Percentiles rank a stretch among this genome's conserved stretches.
These are phyloP conservation scores for Coprinopsis sp. DNA, from an alignment of 768 basidiomycete species.

Conservation along the genomic window DNA sequence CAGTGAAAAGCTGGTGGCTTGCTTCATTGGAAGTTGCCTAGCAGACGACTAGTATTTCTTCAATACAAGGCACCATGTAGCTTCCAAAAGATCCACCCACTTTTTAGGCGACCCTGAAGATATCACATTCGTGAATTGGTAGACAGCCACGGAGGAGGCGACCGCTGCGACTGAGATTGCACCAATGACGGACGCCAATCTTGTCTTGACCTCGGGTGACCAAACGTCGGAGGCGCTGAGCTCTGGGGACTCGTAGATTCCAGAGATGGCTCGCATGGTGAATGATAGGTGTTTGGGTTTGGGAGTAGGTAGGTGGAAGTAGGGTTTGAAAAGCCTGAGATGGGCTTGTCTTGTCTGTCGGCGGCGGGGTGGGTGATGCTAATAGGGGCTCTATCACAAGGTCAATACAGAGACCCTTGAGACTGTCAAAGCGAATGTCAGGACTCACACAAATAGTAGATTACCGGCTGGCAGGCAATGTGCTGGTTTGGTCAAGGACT, in stretches of 20 bases:
- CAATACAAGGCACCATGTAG: neutral
- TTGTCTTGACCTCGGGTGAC: conserved; percentile 22
- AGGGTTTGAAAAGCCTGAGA: neutral
- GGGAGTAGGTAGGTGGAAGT: neutral
- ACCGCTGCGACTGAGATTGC: conserved; percentile 27
- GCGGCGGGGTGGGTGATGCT: neutral
- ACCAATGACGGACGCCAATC: conserved; percentile 25
- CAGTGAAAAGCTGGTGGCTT: too few species aligned
- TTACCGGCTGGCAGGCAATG: too few species aligned
- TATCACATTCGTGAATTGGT: conserved; percentile 25
- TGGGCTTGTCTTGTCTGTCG: neutral
- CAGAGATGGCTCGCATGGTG: conserved; percentile 33
- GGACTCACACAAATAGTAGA: neutral
- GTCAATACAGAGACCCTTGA: neutral
- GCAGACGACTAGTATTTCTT: too few species aligned
- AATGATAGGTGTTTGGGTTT: conserved; percentile 2
- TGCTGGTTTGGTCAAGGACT: too few species aligned
- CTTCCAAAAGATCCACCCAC: conserved; percentile 17
- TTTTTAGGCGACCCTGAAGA: conserved; percentile 20
- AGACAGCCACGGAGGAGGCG: conserved; percentile 28
- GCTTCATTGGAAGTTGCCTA: too few species aligned
- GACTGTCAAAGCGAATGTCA: neutral
- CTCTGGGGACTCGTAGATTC: conserved; percentile 35
- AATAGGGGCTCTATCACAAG: neutral
- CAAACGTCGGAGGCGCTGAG: conserved; percentile 37